Base-by-base conservation (phyloP, 2,329 filamentous ascomycete species). In the Aspergillus chevalieri region DNA sequence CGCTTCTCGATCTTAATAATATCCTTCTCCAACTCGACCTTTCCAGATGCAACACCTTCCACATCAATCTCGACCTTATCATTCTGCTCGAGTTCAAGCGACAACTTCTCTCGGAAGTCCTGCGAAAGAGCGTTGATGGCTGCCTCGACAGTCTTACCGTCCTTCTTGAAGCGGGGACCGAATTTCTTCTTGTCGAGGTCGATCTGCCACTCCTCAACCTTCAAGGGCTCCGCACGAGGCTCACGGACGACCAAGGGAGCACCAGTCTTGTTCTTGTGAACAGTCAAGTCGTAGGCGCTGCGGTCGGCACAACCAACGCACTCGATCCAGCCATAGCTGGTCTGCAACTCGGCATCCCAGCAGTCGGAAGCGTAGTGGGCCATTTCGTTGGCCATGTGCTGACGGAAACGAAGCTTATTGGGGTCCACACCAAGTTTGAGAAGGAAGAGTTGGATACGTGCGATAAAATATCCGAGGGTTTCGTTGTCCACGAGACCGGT, bases 261-360 rank as follows among this genome's bases (percentile, higher is more conserved):
- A 51, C 89, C 90, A 28, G 93, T 97, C 77, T 89, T 91, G 74
- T 95, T 92, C 66, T 86, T 85, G 73, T 97, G 93, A 8, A 96
- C 91, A 33, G 83, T 86, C 68, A 97, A 71, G 72, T 98, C 93
- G 70, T 95, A 98, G 17, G 93, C 93, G 67, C 88, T 95, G 63
- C 93, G 84, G 69, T 96, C 92, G 53, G 93, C 93, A 70, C 93
- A 97, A 54, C 93, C 93, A 63, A 97, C 92, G 69, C 92, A 97
- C 77, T 98, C 93, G 55, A 97, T 88, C 93, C 93, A 98, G 68
- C 93, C 93, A 64, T 91, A 91, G 53, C 87, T 91, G 50, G 89
- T 97, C 55, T 87, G 78, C 48, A 98, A 77, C 71, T 98, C 93
- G 12, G 90, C 92, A 71, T 98, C 93, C 93, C 93, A 97, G 76